These are phyloP conservation scores for Dichomitus squalens DNA, from an alignment of 1,284 basidiomycete genomes.

Conservation along the genomic window DNA sequence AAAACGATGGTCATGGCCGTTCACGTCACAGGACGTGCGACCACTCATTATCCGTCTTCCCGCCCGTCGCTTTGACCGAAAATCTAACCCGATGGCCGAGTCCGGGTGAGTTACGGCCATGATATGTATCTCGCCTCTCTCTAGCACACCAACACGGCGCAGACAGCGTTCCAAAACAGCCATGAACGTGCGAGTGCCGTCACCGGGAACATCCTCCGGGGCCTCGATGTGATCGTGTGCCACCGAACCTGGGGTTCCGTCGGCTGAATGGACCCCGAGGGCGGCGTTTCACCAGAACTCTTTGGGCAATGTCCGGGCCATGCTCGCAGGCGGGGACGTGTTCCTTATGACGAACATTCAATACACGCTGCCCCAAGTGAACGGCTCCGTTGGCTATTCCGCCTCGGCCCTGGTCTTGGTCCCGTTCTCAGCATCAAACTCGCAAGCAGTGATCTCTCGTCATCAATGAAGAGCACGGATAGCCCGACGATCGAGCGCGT, in stretches of 20 bases:
- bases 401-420: conserved; percentile 40
- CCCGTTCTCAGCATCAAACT: conserved; percentile 82
- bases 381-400: conserved; percentile 39
- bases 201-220: conserved; percentile 89
- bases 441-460: conserved; percentile 84
- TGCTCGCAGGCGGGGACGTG: conserved; percentile 80
- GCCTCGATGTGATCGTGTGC: conserved; percentile 92
- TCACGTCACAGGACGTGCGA: too few species aligned
- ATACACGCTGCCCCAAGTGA: conserved; percentile 28
- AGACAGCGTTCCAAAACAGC: too few species aligned
- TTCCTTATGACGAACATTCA: conserved; percentile 33
- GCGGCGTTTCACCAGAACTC: conserved; percentile 72
- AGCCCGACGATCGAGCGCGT: conserved; percentile 77
- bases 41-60: too few species aligned
- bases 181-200: too few species aligned
- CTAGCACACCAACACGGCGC: too few species aligned
- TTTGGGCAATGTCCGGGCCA: conserved; percentile 80
- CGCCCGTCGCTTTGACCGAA: too few species aligned
- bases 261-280: conserved; percentile 82
- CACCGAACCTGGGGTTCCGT: conserved; percentile 91
- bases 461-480: conserved; percentile 70
- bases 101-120: too few species aligned
- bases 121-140: too few species aligned
- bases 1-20: too few species aligned
- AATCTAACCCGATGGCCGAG: too few species aligned